Base-by-base conservation (phyloP, 169 alveolate species). In the Eimeria mitis region DNA sequence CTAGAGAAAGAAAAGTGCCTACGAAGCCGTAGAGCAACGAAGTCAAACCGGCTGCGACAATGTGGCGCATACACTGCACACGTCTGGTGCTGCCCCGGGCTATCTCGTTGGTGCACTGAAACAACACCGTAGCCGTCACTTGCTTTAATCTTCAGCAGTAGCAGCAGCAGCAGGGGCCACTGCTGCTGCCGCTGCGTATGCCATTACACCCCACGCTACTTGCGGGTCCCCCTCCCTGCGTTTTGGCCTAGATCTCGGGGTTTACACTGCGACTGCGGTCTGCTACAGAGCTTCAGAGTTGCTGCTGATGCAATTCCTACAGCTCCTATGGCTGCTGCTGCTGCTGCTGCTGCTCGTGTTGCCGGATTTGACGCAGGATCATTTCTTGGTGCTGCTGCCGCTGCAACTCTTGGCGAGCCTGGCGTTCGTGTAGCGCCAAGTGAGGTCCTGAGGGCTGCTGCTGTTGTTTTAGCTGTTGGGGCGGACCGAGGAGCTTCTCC, bases 401-500 rank as follows among this genome's bases (percentile, higher is more conserved):
- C 92, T 85, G 92, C 81, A 59, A 13, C 79, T 59, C 79, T 31
- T 56, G 44, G 31, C 4, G 76, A 59, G 56, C 75, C 56, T 37
- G 59, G 75, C 79, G 61, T 54, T 85, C 65, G 61, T 42, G 92
- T 42, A 37, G 63, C 61, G 28, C 68, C 81, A 21, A 1, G 11
- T 13, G 90, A n/a, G 90, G 76, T 19, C 31, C 65, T 44, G 9
- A 31, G 47, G 90, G 49, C 59, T 56, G 65, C 59, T 56, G 73
- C 63, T 56, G 70, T 13, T 81, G 34, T 0, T 78, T 56, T 56
- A 31, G 81, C 79, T 85, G 81, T 21, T 61, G 75, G 19, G 34
- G 42, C 63, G 92, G 79, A n/a, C 92, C 92, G 21, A 85, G 65
- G 14, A 85, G 63, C 59, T 85, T 85, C 92, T 85, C 92, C 47